Conservation (phyloP, 345 rosid species). For the Microthlaspi erraticum region DNA sequence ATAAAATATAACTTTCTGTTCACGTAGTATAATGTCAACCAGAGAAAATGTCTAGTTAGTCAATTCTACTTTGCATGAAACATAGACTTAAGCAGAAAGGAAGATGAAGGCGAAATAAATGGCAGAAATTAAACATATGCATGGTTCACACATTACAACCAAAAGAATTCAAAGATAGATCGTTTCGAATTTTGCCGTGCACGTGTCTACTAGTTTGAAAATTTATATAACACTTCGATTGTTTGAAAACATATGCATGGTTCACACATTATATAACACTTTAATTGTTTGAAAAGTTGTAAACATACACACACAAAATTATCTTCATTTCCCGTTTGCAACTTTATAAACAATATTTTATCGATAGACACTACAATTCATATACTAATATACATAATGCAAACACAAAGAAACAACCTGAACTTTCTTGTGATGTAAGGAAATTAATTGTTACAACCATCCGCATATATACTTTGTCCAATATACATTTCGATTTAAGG, state of each 20-base stretch:
- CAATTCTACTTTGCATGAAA: constrained; percentile 5
- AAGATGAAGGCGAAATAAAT: constrained; percentile 6
- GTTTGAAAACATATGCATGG: no score
- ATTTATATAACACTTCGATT: no score
- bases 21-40: no score
- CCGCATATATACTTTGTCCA: no score
- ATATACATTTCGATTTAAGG: background rate
- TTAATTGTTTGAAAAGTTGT: no score
- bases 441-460: background rate
- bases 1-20: background rate
- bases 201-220: background rate
- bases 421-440: background rate
- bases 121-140: background rate
- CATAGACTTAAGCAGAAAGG: background rate
- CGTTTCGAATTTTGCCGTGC: background rate
- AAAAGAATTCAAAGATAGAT: background rate
- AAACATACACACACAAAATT: no score
- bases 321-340: no score
- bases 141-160: constrained; percentile 17
- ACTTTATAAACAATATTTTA: no score
- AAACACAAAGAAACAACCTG: background rate
- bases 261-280: no score
- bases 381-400: no score
- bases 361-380: no score
- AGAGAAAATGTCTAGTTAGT: no score